Base-by-base conservation (phyloP, 78 protist genomes). In the Dictyostelium citrinum region DNA sequence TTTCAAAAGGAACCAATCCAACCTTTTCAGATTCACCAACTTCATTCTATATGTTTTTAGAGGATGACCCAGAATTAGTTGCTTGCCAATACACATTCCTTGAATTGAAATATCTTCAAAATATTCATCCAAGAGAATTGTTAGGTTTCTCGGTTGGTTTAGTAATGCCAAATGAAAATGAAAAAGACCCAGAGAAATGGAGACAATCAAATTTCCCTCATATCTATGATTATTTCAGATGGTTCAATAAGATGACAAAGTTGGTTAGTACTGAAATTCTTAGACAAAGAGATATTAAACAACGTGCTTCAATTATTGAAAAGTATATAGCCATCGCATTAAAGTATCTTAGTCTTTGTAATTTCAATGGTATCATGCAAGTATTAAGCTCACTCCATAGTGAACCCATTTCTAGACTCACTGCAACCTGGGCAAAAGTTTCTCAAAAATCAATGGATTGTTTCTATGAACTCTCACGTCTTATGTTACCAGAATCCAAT, bases 351-450 rank as follows among this genome's bases (percentile, higher is more conserved):
- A 45, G 71, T 12, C 81, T 84, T 11, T 80, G 91, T 83, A 92
- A 92, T 46, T 92, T 92, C 61, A 92, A 92, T 41, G 96, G 91
- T 58, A 68, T 92, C 20, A 92, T 92, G 96, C 93, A 92, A 24
- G 58, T 92, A 6, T 41, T 92, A 10, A 41, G 64, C 22, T 83
- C 92, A 20, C 84, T 92, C 16, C 96, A 92, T 60, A 41, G 72
- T 24, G 90, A 84, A 17, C 90, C 96, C 0, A 84, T 92, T 14
- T 29, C 86, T 12, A 41, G 96, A 35, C 41, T 92, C 12, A 2
- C 81, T 9, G 68, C 77, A 5, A 58, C 96, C 3, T 92, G 96
- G 96, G 51, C 81, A 22, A 45, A 39, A 1, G 71, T 92, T 8
- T 35, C 96, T 5, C 91, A 51, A 24, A 92, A 74, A 29, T 79